Evolutionary conservation across 78 protist species (phyloP), one percentile per base, ranked within the genome.

Genomic region (Polysphondylium violaceum): DNA sequence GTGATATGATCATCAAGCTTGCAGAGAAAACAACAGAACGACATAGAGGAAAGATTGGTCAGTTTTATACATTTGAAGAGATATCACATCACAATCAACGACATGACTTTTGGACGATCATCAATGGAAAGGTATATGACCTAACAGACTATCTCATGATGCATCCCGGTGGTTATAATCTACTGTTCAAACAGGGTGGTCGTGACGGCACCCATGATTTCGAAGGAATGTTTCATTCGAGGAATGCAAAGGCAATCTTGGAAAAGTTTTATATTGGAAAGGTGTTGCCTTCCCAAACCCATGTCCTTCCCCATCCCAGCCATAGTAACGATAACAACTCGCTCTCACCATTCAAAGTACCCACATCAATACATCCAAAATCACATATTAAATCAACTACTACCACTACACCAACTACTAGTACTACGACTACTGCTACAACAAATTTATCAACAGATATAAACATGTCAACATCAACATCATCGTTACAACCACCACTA

Each of bases 111-210:
- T 95, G 95, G 97, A 27, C 75, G 11, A 86, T 79, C 8, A 87
- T 95, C 55, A 17, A 85, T 68, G 95, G 93, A 36, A 88, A 93
- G 55, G 97, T 93, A 3, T 95, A 95, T 79, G 97, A 95, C 33
- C 65, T 95, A 11, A 88, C 96, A 23, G 76, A 83, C 14, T 95
- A 88, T 73, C 81, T 89, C 19, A 17, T 73, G n/a, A 73, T 79
- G 47, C 97, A 95, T 79, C 97, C 97, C 4, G 97, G 97, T 47
- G 97, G 97, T 16, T 87, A 87, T 53, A 93, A 83, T 23, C 81
- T 93, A 36, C 3, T 93, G 72, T 81, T 77, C 25, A 76, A 87
- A 21, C 29, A 27, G 36, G 86, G 29, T 38, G 81, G 88, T 50
- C 21, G 21, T 19, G 63, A 83, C 69, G 91, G 64, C 0, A 83